Evolutionary conservation across 129 eudicot genomes (phyloP).

Genomic region (Flaveria robusta): DNA sequence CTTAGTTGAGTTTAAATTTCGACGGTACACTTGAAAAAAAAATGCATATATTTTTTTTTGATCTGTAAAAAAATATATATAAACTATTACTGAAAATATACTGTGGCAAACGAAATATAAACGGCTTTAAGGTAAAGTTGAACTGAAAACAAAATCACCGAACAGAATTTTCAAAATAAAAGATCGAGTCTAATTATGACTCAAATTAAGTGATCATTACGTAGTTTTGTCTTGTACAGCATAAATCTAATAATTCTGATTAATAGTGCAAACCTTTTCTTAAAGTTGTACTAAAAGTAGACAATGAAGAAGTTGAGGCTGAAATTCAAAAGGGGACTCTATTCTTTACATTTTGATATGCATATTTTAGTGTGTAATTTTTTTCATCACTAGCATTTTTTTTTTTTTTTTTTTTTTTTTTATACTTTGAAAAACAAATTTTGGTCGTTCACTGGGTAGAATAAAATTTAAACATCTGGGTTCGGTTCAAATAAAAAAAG

Average conservation of each 20-base stretch:
- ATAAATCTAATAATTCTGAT: conserved; percentile 2
- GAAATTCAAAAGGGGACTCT: neutral
- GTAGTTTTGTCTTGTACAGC: neutral
- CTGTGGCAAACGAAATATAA: neutral
- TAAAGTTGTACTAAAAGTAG: conserved; percentile 5
- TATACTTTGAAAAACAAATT: no score
- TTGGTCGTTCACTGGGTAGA: no score
- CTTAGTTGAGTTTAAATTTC: no score
- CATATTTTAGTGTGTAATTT: neutral
- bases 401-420: no score
- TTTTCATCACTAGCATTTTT: neutral
- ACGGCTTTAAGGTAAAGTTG: neutral
- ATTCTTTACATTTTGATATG: neutral
- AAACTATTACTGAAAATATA: no score
- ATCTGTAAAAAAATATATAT: no score
- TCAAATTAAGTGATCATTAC: neutral
- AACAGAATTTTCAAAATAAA: neutral
- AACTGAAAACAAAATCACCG: neutral
- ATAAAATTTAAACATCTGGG: no score
- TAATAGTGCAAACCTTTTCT: conserved; percentile 2
- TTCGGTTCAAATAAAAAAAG: no score
- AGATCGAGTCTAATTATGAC: neutral
- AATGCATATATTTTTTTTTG: no score
- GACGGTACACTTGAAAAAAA: no score
- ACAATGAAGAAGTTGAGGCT: neutral